Base-by-base conservation (phyloP, 495 filamentous ascomycete species). In the Xylaria cubensis region DNA sequence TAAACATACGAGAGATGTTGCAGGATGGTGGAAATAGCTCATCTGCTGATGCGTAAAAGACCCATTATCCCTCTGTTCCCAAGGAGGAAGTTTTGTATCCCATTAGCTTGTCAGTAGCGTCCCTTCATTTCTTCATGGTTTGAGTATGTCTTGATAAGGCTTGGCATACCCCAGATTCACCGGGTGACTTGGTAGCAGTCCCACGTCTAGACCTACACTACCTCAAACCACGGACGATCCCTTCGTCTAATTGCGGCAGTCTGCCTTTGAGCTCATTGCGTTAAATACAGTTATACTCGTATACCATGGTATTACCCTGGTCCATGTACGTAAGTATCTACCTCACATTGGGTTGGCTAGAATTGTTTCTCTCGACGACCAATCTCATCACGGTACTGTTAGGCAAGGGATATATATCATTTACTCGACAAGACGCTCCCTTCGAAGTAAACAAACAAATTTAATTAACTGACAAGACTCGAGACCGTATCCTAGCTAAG, bases 41-140 rank as follows among this genome's bases (percentile, higher is more conserved):
- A 46, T 67, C 64, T 51, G 64, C 64, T 39, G 44, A 67, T 53
- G 46, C 19, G 26, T 3, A 21, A 26, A 36, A 53, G 10, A 67
- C 44, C 64, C 44, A 50, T 65, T 21, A 6, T 65, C 21, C 6
- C n/a, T 42, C 34, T 32, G 63, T n/a, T 51, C 64, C 64, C 32
- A 55, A 50, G 41, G 1, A 65, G 44, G 42, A 50, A 50, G 44
- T 32, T 7, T 56, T 39, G 65, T 32, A 32, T 34, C 66, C n/a
- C 66, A 46, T 26, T 53, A 59, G 48, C 26, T 58, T 41, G 24
- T 7, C n/a, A 36, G 56, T 24, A 51, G 42, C 9, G 29, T 70
- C 56, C 67, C 56, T 70, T 70, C 61, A 71, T 71, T 58, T 71
- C 59, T 71, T 64, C 46, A 4, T n/a, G 24, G 69, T 71, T 61